Percentiles rank a stretch among this genome's conserved stretches.
These are phyloP conservation scores for Penstemon newberryi DNA, from an alignment of 257 asterid genomes.

Conservation along the genomic window DNA sequence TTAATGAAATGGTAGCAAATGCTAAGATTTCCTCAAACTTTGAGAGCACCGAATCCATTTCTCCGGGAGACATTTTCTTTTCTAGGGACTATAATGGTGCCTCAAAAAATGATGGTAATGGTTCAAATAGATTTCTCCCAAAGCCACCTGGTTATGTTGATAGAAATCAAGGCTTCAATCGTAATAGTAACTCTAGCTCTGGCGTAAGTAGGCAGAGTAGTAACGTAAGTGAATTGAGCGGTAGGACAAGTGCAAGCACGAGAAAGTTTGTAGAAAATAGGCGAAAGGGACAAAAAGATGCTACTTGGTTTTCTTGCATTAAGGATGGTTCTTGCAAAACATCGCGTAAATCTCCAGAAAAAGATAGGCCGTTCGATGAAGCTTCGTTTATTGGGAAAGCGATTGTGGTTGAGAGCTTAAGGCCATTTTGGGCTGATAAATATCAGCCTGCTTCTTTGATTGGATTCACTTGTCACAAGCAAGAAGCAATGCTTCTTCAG, in stretches of 20 bases:
- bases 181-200: slow-evolving; percentile 34
- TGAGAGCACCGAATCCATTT: slow-evolving; percentile 62
- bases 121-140: slow-evolving; percentile 26
- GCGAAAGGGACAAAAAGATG: slow-evolving; percentile 49
- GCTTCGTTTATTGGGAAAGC: slow-evolving; percentile 72
- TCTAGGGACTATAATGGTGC: slow-evolving; percentile 36
- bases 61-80: slow-evolving; percentile 74
- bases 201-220: slow-evolving; percentile 55
- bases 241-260: slow-evolving; percentile 55
- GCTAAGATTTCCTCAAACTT: slow-evolving; percentile 45
- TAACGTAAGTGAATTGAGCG: slow-evolving; percentile 48
- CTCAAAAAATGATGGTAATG: slow-evolving; percentile 27
- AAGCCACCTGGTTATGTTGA: slow-evolving; percentile 40
- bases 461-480: slow-evolving; percentile 73
- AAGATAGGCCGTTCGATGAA: slow-evolving; percentile 54
- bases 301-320: slow-evolving; percentile 73
- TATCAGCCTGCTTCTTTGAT: slow-evolving; percentile 60
- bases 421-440: slow-evolving; percentile 82
- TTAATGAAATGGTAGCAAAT: slow-evolving; percentile 64
- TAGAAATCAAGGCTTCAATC: slow-evolving; percentile 26
- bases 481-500: slow-evolving; percentile 67
- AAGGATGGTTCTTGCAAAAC: slow-evolving; percentile 64
- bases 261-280: slow-evolving; percentile 55
- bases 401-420: slow-evolving; percentile 62
- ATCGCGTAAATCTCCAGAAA: slow-evolving; percentile 57